A percentile compares a stretch with the other conserved stretches of the same genome.
phyloP scores from a whole-genome alignment of 805 yeast species.

The Wickerhamomyces queroliae region DNA sequence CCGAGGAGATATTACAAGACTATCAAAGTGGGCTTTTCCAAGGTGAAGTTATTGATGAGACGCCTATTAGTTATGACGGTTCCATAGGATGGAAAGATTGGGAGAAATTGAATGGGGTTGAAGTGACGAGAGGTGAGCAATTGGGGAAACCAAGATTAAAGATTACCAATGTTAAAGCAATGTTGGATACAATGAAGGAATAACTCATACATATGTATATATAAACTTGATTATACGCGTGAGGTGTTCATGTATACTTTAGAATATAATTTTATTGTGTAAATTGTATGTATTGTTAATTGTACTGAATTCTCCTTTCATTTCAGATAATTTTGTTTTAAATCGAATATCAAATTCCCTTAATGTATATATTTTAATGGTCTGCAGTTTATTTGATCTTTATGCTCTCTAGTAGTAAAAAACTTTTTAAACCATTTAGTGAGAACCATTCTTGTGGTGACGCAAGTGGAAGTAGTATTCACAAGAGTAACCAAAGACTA shows the following conservation, averaged over 20 bases:
- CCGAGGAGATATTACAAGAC: conserved; percentile 58
- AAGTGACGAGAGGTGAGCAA: conserved; percentile 40
- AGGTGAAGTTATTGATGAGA: conserved; percentile 25
- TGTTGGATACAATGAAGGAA: conserved; percentile 35
- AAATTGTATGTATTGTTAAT: not conserved
- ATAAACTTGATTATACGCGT: too few relatives aligned
- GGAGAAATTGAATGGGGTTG: conserved; percentile 50
- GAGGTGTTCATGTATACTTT: too few relatives aligned
- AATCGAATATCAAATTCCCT: conserved; percentile 1
- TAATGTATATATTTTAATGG: not conserved
- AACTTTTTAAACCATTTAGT: conserved; percentile 19
- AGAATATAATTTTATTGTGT: too few relatives aligned
- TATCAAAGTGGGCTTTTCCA: conserved; percentile 24
- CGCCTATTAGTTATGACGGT: conserved; percentile 19
- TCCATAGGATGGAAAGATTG: conserved; percentile 63
- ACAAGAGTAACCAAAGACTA: conserved; percentile 79
- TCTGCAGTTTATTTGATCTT: not conserved
- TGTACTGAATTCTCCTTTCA: not conserved
- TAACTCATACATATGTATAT: too few relatives aligned
- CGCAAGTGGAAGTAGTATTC: conserved; percentile 90
- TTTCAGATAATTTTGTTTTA: too few relatives aligned
- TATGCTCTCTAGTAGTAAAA: not conserved
- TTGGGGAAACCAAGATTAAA: conserved; percentile 55
- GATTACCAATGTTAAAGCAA: conserved; percentile 38
- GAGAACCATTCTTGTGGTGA: conserved; percentile 48